Conservation (phyloP, 768 basidiomycete genomes). For the Tylopilus intermedius region DNA sequence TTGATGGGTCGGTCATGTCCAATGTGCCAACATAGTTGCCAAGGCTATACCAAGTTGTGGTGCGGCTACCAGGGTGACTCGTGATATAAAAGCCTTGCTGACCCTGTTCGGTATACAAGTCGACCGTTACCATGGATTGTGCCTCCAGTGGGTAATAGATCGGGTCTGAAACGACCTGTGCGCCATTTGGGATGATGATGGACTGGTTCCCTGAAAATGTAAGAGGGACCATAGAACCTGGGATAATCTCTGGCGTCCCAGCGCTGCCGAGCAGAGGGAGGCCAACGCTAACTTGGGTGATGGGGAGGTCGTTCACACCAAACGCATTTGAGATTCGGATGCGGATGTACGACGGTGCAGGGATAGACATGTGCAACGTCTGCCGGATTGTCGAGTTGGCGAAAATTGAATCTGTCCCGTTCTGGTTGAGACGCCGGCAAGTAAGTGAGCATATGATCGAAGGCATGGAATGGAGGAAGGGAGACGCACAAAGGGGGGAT, state of each 20-base stretch:
- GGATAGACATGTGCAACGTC: neutral
- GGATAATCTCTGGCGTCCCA: neutral
- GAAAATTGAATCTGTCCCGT: constrained; percentile 1
- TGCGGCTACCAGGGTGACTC: neutral
- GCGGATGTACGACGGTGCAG: constrained; percentile 1
- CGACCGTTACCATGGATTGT: constrained; percentile 1
- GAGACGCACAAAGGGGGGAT: constrained; percentile 3
- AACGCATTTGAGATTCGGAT: constrained; percentile 3
- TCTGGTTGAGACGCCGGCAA: constrained; percentile 5
- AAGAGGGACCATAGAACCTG: neutral
- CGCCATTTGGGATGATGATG: constrained; percentile 1
- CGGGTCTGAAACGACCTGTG: neutral
- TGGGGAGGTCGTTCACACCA: neutral
- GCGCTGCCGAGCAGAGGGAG: neutral
- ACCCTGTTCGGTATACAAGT: neutral
- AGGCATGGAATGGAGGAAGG: neutral
- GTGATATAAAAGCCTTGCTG: constrained; percentile 3
- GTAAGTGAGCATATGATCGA: neutral
- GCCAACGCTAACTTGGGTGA: no score
- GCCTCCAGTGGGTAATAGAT: neutral
- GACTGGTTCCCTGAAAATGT: constrained; percentile 3
- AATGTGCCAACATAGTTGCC: constrained; percentile 2
- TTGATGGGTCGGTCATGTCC: constrained; percentile 11
- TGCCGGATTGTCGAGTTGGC: constrained; percentile 2
- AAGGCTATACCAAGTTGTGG: constrained; percentile 1